phyloP scores from a whole-genome alignment of 2,329 filamentous ascomycete species.

The Paecilomyces dactylethromorphus region DNA sequence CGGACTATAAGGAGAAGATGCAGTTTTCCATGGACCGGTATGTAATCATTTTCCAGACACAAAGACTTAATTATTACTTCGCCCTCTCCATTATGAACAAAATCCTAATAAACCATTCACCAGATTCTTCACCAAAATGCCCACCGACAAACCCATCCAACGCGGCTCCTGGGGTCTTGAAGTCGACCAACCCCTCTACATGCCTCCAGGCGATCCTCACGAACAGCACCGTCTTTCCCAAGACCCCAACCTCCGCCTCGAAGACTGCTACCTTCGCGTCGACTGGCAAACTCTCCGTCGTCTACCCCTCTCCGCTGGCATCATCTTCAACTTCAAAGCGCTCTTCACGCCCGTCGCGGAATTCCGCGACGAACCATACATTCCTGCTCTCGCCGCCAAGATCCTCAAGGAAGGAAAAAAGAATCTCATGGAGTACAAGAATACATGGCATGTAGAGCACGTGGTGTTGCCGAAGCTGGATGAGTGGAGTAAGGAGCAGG shows the following conservation, averaged over 20 bases:
- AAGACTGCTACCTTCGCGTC: slow-evolving; percentile 64
- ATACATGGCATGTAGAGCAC: slow-evolving; percentile 73
- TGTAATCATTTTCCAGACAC: slow-evolving; percentile 13
- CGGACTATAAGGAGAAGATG: slow-evolving; percentile 85
- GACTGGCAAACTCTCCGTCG: slow-evolving; percentile 85
- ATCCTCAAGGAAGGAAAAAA: slow-evolving; percentile 66
- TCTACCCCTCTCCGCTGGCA: slow-evolving; percentile 65
- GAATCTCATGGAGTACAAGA: slow-evolving; percentile 70
- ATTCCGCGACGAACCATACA: slow-evolving; percentile 63
- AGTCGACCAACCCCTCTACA: slow-evolving; percentile 66
- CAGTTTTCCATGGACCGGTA: slow-evolving; percentile 78
- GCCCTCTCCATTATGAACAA: neutral
- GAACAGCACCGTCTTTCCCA: slow-evolving; percentile 55
- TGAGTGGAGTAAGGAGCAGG: slow-evolving; percentile 60
- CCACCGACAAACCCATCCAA: slow-evolving; percentile 69
- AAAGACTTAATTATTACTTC: too few relatives aligned
- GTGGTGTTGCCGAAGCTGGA: slow-evolving; percentile 60
- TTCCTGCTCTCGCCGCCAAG: slow-evolving; percentile 63
- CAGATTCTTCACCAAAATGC: slow-evolving; percentile 76
- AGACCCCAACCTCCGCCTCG: slow-evolving; percentile 47
- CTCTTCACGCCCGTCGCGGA: slow-evolving; percentile 69
- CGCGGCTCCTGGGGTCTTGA: slow-evolving; percentile 81
- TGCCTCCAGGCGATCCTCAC: slow-evolving; percentile 62
- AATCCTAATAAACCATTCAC: neutral
- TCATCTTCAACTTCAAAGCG: slow-evolving; percentile 86